Percentiles rank a stretch among this genome's conserved stretches.
Conservation (phyloP, 768 basidiomycete species). For the Nidula microcarpa region DNA sequence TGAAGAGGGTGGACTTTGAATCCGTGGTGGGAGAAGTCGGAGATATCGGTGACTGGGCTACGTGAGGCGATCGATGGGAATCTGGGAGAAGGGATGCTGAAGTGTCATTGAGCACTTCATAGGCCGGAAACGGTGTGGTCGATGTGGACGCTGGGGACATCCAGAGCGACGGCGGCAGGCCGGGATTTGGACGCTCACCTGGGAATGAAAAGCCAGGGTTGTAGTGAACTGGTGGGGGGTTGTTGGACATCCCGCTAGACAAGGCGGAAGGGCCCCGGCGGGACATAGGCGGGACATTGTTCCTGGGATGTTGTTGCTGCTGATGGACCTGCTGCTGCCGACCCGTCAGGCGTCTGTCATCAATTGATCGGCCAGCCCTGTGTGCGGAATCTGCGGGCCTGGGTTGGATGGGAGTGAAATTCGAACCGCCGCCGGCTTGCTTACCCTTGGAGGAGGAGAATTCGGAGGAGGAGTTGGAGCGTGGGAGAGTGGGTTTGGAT, state of each 20-base stretch:
- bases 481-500: conserved; percentile 22
- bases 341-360: conserved; percentile 4
- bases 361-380: conserved; percentile 1
- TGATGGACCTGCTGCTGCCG: conserved; percentile 1
- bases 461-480: conserved; percentile 24
- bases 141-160: conserved; percentile 69
- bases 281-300: background rate
- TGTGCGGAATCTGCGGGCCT: conserved; percentile 1
- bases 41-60: conserved; percentile 40
- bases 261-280: conserved; percentile 1
- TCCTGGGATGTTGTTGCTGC: background rate
- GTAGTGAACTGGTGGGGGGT: conserved; percentile 7
- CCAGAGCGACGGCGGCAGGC: conserved; percentile 77
- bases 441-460: conserved; percentile 13
- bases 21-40: conserved; percentile 44
- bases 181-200: conserved; percentile 48
- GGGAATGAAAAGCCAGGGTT: conserved; percentile 23
- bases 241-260: background rate
- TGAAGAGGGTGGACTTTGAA: conserved; percentile 61
- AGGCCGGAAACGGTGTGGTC: conserved; percentile 37
- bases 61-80: conserved; percentile 29
- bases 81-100: conserved; percentile 33
- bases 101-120: conserved; percentile 31
- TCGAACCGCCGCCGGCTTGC: conserved; percentile 14
- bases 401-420: conserved; percentile 3